A percentile compares a stretch with the other conserved stretches of the same genome.
These are phyloP conservation scores for Pythium dissotocum DNA, from an alignment of 352 stramenopile genomes.

Conservation along the genomic window DNA sequence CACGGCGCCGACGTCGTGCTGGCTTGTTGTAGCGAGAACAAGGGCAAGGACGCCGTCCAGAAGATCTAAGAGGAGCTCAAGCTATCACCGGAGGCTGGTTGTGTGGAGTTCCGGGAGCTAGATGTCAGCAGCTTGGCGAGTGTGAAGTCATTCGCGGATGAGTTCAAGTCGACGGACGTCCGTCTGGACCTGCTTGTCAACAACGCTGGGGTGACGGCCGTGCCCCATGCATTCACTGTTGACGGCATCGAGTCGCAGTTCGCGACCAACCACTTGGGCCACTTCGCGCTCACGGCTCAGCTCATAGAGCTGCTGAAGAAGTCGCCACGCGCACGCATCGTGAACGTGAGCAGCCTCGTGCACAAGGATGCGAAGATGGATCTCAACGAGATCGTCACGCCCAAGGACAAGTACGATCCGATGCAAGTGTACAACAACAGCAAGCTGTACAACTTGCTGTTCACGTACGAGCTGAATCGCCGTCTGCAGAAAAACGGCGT, in stretches of 20 bases:
- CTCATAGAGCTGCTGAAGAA: not conserved
- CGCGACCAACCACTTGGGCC: slow-evolving; percentile 39
- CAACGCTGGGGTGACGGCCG: slow-evolving; percentile 32
- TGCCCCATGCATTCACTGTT: slow-evolving; percentile 15
- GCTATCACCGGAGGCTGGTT: not conserved
- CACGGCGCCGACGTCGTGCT: slow-evolving; percentile 39
- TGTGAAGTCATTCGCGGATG: not conserved
- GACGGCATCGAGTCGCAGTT: slow-evolving; percentile 37
- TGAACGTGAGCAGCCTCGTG: not conserved
- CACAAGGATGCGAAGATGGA: slow-evolving; percentile 16
- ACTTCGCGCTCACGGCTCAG: slow-evolving; percentile 23
- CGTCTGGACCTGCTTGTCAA: not conserved
- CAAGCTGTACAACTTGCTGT: slow-evolving; percentile 58
- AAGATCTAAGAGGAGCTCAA: not conserved
- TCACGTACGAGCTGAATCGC: slow-evolving; percentile 47
- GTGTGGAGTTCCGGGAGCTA: not conserved
- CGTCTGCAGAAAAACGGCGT: slow-evolving; percentile 31
- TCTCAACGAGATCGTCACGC: slow-evolving; percentile 13
- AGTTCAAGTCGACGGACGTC: not conserved
- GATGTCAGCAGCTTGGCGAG: slow-evolving; percentile 1
- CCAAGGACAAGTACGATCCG: slow-evolving; percentile 22
- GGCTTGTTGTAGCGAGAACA: not conserved
- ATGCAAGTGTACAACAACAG: slow-evolving; percentile 29
- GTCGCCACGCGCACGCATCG: not conserved
- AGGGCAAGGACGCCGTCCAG: not conserved